A percentile compares a stretch with the other conserved stretches of the same genome.
Evolutionary conservation across 1,284 basidiomycete genomes (phyloP).

Genomic region (Ganoderma lucidum): DNA sequence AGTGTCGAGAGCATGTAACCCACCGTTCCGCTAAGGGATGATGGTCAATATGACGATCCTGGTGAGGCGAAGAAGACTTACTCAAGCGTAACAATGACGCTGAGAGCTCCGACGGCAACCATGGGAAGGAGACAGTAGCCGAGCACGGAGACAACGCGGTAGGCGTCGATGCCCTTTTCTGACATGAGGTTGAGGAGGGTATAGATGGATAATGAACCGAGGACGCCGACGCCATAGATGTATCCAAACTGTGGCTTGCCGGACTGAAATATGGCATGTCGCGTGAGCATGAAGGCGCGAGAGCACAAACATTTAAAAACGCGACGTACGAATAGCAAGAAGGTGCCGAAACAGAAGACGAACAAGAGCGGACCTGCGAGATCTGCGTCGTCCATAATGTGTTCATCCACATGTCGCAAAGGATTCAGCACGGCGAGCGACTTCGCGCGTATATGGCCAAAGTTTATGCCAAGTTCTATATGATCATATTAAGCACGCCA

Average conservation of each 20-base stretch:
- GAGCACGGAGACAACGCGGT: constrained; percentile 94
- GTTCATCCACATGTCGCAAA: constrained; percentile 85
- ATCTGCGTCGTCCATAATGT: constrained; percentile 99
- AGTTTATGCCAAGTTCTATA: constrained; percentile 98
- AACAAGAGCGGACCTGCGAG: constrained; percentile 96
- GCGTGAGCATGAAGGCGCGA: not conserved
- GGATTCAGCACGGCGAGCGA: constrained; percentile 97
- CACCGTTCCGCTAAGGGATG: constrained; percentile 68
- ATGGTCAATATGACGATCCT: constrained; percentile 19
- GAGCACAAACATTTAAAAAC: constrained; percentile 12
- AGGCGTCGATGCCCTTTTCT: constrained; percentile 94
- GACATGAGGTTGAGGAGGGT: constrained; percentile 98
- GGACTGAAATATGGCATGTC: constrained; percentile 60
- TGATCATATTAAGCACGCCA: not conserved
- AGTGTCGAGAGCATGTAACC: constrained; percentile 86
- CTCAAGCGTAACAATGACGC: constrained; percentile 91
- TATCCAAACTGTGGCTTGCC: constrained; percentile 99
- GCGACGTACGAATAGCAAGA: constrained; percentile 84
- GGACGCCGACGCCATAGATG: constrained; percentile 96
- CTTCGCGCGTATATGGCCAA: constrained; percentile 94
- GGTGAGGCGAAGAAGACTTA: constrained; percentile 54
- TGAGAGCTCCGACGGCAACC: constrained; percentile 93
- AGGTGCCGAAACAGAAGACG: constrained; percentile 92
- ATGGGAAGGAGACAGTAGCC: constrained; percentile 98
- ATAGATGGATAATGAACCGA: constrained; percentile 96